Evolutionary conservation across 129 eudicot genomes (phyloP), one percentile per base, ranked within the genome.

Genomic region (Solidago caesia): DNA sequence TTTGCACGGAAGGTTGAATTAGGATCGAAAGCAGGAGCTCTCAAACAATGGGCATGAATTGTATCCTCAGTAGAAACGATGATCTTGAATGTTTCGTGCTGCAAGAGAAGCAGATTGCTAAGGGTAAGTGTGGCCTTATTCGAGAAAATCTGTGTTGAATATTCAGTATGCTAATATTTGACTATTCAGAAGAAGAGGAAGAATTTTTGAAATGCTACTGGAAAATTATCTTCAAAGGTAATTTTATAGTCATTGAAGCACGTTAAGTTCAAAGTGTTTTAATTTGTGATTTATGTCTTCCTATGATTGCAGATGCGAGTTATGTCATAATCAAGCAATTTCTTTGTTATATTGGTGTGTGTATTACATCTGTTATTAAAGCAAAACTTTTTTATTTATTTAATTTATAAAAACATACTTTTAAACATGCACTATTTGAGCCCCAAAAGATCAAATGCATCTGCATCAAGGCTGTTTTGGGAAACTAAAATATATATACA

Each of bases 171-270:
- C 70, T 71, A 61, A 71, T 26, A 16, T 59, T 64, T 58, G 63
- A 27, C 2, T 68, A 70, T 77, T 79, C 96, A 95, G 99, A 95
- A 77, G 97, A 95, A 79, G 99, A 95, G 86, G 97, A 95, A 84
- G 99, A 95, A 82, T 91, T 95, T 44, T 21, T 21, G 99, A 95
- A 85, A 95, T 95, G 99, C 97, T 95, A 58, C 72, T 95, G 72
- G 99, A 95, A 85, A 95, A 95, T 65, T 95, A 88, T 84, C 99
- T 95, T 47, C 97, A 91, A 69, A 87, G 99, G 99, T 92, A 65
- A 58, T 79, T 63, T 44, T 59, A 41, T 56, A 11, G 64, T 66
- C 52, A 67, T 52, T 39, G 44, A 65, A 73, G 79, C 69, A 16
- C 46, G 63, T 55, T 51, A 59, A 68, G 56, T 25, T 25, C 9